Percentiles rank a stretch among this genome's conserved stretches.
phyloP scores from a whole-genome alignment of 169 alveolate genomes.

The Cryptosporidium viatorum region DNA sequence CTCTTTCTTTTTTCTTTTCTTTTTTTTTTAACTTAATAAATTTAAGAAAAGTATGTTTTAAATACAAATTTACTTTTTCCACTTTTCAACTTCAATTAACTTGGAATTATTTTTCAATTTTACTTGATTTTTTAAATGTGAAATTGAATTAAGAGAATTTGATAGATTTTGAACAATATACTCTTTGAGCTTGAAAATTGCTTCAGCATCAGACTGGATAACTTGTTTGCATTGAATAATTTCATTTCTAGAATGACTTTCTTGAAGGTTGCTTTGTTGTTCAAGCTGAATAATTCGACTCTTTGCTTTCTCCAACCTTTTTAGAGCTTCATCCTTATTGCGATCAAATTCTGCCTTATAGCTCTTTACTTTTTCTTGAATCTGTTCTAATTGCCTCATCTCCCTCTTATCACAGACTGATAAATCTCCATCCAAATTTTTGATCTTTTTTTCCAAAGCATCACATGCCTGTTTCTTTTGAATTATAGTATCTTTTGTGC shows the following conservation, averaged over 20 bases:
- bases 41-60: neutral
- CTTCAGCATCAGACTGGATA: constrained; percentile 62
- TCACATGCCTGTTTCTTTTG: constrained; percentile 75
- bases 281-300: constrained; percentile 47
- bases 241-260: constrained; percentile 51
- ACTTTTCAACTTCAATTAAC: constrained; percentile 20
- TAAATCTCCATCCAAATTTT: constrained; percentile 66
- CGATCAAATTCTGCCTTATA: constrained; percentile 60
- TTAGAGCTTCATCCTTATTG: constrained; percentile 54
- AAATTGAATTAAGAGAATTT: constrained; percentile 13
- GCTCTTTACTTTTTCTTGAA: constrained; percentile 63
- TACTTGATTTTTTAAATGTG: constrained; percentile 42
- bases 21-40: neutral
- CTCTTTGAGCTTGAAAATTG: constrained; percentile 48
- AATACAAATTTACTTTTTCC: neutral
- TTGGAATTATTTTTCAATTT: constrained; percentile 39
- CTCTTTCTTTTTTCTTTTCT: no score
- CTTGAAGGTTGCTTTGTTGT: constrained; percentile 39
- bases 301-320: constrained; percentile 65
- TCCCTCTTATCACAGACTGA: constrained; percentile 65
- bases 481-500: constrained; percentile 64
- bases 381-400: constrained; percentile 71
- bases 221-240: constrained; percentile 62
- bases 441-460: constrained; percentile 66
- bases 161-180: constrained; percentile 6